Evolutionary conservation across 129 eudicot genomes (phyloP), one percentile per base, ranked within the genome.

Genomic region (Silybum marianum): DNA sequence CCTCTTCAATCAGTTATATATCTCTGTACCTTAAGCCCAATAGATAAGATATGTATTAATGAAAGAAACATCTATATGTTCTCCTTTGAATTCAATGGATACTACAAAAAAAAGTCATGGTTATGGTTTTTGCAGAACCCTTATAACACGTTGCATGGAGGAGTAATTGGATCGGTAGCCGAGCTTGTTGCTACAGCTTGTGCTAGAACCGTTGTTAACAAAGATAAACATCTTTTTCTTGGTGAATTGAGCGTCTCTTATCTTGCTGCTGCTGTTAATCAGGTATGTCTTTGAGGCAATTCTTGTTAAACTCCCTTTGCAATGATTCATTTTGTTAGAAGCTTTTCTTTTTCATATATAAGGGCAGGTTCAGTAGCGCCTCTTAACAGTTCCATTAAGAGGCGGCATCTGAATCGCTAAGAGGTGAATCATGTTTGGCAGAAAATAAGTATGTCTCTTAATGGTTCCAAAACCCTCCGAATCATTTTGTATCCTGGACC

Each of bases 131-230:
- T 80, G 62, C 85, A 94, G 98, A 94, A 94, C 44, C 69, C 32
- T 12, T 94, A 82, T 70, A 87, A 90, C 40, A 91, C 94, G 58
- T 85, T 94, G 86, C 96, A 90, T 81, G 98, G 98, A 74, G 98
- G 96, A 78, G 91, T 87, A 51, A 89, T 94, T 82, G 98, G 88
- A 80, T 80, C 97, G 11, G 89, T 94, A 72, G 92, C 96, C 12
- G 92, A 86, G 84, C 76, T 90, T 70, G 85, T 94, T 2, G 84
- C 91, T 19, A 83, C 54, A 30, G 97, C 96, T 81, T 92, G 98
- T 90, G 97, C 98, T 84, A 83, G 93, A 85, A 94, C 98, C 9
- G 93, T 92, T 2, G 97, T 94, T 16, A 88, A 91, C 14, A 77
- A 89, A 78, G 98, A 90, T 36, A 92, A 90, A 73, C 92, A 90